Base-by-base conservation (phyloP, 208 protist genomes). In the Leishmania major region DNA sequence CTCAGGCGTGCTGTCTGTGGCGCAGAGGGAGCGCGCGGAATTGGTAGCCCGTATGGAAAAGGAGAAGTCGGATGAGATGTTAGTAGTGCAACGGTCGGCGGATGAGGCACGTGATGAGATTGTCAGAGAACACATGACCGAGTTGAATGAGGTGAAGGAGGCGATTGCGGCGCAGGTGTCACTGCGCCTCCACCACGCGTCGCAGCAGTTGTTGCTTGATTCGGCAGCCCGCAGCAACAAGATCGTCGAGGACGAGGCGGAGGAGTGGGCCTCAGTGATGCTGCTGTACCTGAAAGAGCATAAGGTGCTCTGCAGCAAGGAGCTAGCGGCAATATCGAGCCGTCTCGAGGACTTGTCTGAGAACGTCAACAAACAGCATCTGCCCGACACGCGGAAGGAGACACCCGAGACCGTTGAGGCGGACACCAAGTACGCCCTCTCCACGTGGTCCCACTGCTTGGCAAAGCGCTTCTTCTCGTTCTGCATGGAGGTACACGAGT, bases 391-490 rank as follows among this genome's bases (percentile, higher is more conserved):
- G 22, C 74, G 77, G 28, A 51, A 67, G 47, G 89, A 90, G 77
- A 80, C 84, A 2, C 78, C 92, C 1, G 89, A 94, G 84, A 83
- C 80, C 43, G 43, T 85, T 45, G 87, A 88, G 31, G 88, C 90
- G 55, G 87, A 95, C 80, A 78, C 72, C 49, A 59, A 60, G 25
- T 97, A 97, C 84, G 91, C 91, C 25, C 80, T 90, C 17, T 74
- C 91, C 15, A 87, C 88, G 43, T 97, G 94, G 92, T 78, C 76
- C 31, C 92, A 97, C 84, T 92, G 83, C 57, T 86, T 85, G 25
- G 91, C 87, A 45, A 93, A 97, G 85, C 88, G 88, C 75, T 94
- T 95, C 73, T 95, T 96, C 82, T 85, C 94, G n/a, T 81, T 72
- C 51, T 90, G 80, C 78, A 91, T 96, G 84, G 91, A 97, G 86